phyloP scores from a whole-genome alignment of 73 alveolate species.

The Paramecium sexaurelia region DNA sequence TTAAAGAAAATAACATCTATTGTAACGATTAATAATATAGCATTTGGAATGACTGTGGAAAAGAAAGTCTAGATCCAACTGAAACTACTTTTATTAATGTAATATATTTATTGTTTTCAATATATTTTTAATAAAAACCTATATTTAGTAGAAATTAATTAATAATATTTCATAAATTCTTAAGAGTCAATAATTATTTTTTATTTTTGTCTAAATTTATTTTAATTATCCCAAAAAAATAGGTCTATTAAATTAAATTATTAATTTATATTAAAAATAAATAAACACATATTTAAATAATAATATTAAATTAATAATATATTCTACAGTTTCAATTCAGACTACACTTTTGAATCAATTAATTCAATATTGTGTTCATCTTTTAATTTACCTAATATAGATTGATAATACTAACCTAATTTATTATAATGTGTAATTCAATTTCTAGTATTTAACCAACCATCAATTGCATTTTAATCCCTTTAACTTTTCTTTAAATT shows the following conservation, averaged over 20 bases:
- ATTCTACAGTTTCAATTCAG: constrained; percentile 53
- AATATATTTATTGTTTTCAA: too few species aligned
- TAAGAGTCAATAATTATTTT: too few species aligned
- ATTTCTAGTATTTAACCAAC: constrained; percentile 6
- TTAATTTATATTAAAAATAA: too few species aligned
- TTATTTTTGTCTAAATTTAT: too few species aligned
- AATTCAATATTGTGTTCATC: constrained; percentile 54
- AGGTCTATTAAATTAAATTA: too few species aligned
- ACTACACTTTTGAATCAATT: not conserved
- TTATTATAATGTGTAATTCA: constrained; percentile 49
- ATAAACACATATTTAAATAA: too few species aligned
- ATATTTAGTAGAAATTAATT: too few species aligned
- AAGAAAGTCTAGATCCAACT: constrained; percentile 68
- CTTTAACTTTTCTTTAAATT: constrained; percentile 57
- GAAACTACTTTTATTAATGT: too few species aligned
- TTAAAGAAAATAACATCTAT: constrained; percentile 92
- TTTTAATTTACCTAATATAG: constrained; percentile 9
- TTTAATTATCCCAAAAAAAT: too few species aligned
- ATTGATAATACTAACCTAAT: constrained; percentile 23
- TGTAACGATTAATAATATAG: constrained; percentile 30
- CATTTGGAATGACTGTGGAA: constrained; percentile 57
- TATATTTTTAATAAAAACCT: too few species aligned
- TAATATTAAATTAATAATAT: not conserved
- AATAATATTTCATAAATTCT: too few species aligned
- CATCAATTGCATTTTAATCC: constrained; percentile 57